Conservation (phyloP, 1,284 basidiomycete genomes). For the Cryptococcus sp. region DNA sequence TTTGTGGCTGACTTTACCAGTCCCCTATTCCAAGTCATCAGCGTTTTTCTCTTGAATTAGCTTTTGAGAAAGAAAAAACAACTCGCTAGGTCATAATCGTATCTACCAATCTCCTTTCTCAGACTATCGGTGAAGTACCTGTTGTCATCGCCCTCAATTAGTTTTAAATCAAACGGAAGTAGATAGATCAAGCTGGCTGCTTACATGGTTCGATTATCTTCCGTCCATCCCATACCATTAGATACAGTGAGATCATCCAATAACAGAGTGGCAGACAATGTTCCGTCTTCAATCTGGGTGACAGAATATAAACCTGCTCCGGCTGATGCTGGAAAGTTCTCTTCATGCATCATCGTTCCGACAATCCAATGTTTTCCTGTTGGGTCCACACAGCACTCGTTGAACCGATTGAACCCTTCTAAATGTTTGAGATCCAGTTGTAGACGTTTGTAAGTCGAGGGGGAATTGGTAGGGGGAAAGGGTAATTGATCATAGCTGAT, state of each 20-base stretch:
- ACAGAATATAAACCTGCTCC: conserved; percentile 6
- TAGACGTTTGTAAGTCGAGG: neutral
- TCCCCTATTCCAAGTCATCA: conserved; percentile 4
- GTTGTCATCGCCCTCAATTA: neutral
- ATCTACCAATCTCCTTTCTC: conserved; percentile 21
- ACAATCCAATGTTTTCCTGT: conserved; percentile 24
- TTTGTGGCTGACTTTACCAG: conserved; percentile 17
- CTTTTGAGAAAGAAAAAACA: neutral
- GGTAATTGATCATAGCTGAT: conserved; percentile 20
- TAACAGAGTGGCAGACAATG: conserved; percentile 6
- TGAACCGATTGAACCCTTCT: conserved; percentile 20
- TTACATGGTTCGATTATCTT: conserved; percentile 22
- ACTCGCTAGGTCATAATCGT: conserved; percentile 26
- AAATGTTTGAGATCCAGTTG: too few relatives aligned
- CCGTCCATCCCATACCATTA: conserved; percentile 32
- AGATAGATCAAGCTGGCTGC: neutral
- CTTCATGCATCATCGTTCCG: conserved; percentile 20
- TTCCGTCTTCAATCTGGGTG: conserved; percentile 4
- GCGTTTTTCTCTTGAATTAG: neutral
- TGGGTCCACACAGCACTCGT: conserved; percentile 29
- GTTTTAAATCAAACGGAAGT: neutral
- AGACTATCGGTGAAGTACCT: conserved; percentile 33
- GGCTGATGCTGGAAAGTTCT: too few relatives aligned
- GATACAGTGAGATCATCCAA: conserved; percentile 25
- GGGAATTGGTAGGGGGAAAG: conserved; percentile 14